A percentile compares a stretch with the other conserved stretches of the same genome.
These are phyloP conservation scores for Mimosa pudica DNA, from an alignment of 306 rosid species.

Conservation along the genomic window DNA sequence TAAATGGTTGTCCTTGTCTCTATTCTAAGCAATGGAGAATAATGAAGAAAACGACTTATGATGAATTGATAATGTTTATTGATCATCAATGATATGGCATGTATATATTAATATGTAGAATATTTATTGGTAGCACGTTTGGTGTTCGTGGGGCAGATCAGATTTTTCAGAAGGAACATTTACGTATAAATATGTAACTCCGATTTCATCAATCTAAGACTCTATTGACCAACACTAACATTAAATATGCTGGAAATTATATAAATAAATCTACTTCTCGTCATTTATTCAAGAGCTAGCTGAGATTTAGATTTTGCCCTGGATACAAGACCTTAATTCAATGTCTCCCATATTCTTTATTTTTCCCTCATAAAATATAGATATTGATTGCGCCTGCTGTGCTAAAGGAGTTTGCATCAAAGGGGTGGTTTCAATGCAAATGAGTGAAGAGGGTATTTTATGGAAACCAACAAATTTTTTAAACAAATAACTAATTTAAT, in stretches of 20 bases:
- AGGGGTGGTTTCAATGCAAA: too few species aligned
- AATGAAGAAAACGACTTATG: not conserved
- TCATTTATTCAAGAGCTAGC: too few species aligned
- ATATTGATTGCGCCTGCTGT: too few species aligned
- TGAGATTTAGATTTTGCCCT: too few species aligned
- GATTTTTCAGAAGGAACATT: not conserved
- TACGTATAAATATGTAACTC: not conserved
- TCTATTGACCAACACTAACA: not conserved
- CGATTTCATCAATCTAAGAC: not conserved
- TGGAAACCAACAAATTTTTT: too few species aligned
- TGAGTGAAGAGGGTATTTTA: too few species aligned
- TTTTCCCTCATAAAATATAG: too few species aligned
- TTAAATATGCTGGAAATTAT: not conserved
- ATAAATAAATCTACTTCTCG: not conserved
- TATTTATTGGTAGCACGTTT: not conserved
- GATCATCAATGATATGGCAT: not conserved
- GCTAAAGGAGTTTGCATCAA: too few species aligned
- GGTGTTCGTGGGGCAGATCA: not conserved
- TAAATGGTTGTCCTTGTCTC: not conserved
- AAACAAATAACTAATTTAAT: too few species aligned
- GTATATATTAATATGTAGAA: not conserved
- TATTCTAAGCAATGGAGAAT: not conserved
- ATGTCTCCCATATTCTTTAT: too few species aligned
- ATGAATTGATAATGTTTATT: not conserved
- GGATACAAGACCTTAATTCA: too few species aligned